Conservation (phyloP, 75 land plant species). For the Picea sitchensis region DNA sequence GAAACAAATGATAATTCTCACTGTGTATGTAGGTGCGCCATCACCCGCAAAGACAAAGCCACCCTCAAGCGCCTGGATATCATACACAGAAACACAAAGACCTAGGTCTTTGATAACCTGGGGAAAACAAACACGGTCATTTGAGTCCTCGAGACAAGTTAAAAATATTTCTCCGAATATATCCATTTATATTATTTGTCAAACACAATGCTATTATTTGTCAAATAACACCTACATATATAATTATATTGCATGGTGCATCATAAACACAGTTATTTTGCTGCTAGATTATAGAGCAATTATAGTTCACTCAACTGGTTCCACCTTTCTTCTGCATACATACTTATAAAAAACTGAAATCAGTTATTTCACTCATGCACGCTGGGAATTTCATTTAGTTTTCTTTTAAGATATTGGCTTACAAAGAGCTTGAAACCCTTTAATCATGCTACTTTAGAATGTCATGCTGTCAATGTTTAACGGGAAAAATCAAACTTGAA, state of each 20-base stretch:
- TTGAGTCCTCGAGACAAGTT: neutral
- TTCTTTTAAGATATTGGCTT: neutral
- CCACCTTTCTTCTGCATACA: neutral
- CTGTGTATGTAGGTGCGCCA: conserved; percentile 78
- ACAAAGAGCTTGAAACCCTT: neutral
- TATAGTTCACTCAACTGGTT: neutral
- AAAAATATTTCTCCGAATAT: neutral
- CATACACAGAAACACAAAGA: conserved; percentile 79
- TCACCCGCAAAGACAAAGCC: conserved; percentile 80
- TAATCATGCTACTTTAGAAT: neutral
- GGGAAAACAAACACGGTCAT: neutral
- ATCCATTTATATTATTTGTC: neutral
- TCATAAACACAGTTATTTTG: neutral
- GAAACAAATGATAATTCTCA: conserved; percentile 14
- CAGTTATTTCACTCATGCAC: neutral
- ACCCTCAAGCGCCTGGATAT: conserved; percentile 66
- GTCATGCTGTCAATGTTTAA: neutral
- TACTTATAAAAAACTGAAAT: neutral
- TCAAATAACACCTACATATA: no score
- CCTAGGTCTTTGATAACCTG: conserved; percentile 85
- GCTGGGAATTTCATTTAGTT: neutral
- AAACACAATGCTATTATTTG: neutral
- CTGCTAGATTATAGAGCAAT: neutral
- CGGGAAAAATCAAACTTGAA: neutral
- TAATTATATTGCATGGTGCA: neutral